These are phyloP conservation scores for Arachnopeziza araneosa DNA, from an alignment of 2,329 filamentous ascomycete species.

Conservation along the genomic window DNA sequence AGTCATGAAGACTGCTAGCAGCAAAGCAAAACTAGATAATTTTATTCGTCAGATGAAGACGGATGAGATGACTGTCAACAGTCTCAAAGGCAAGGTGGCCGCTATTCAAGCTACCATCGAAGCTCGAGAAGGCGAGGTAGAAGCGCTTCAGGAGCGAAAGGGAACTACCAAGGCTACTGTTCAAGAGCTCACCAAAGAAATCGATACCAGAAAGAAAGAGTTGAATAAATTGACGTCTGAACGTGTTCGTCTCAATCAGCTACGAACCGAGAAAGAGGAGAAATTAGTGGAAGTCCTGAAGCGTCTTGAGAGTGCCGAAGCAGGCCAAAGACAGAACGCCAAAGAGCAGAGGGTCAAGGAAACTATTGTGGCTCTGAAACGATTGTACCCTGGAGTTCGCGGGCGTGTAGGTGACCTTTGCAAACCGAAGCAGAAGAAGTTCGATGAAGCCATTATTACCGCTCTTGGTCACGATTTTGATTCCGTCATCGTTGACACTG, in stretches of 20 bases:
- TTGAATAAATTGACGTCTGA: slow-evolving; percentile 82
- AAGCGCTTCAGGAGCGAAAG: slow-evolving; percentile 63
- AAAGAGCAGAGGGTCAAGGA: slow-evolving; percentile 76
- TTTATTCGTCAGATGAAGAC: slow-evolving; percentile 85
- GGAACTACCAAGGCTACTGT: slow-evolving; percentile 55
- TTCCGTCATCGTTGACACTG: slow-evolving; percentile 88
- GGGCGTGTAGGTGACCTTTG: slow-evolving; percentile 88
- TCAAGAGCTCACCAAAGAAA: slow-evolving; percentile 67
- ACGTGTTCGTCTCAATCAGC: slow-evolving; percentile 72
- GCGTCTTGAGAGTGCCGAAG: slow-evolving; percentile 79
- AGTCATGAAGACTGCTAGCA: slow-evolving; percentile 71
- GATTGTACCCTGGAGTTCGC: slow-evolving; percentile 85
- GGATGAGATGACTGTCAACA: slow-evolving; percentile 85
- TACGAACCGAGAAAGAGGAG: slow-evolving; percentile 84
- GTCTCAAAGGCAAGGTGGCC: slow-evolving; percentile 82
- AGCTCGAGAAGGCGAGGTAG: slow-evolving; percentile 67
- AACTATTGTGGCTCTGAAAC: slow-evolving; percentile 78
- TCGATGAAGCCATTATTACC: slow-evolving; percentile 84
- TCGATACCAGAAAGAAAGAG: slow-evolving; percentile 83
- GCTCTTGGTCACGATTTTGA: slow-evolving; percentile 92
- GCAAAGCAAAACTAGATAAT: slow-evolving; percentile 79
- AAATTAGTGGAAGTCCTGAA: slow-evolving; percentile 76
- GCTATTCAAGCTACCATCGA: slow-evolving; percentile 67
- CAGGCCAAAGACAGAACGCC: slow-evolving; percentile 78
- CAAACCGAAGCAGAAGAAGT: slow-evolving; percentile 96